Percentiles rank a stretch among this genome's conserved stretches.
Evolutionary conservation across 2,329 filamentous ascomycete genomes (phyloP).

Genomic region (Endoconidiophora polonica): DNA sequence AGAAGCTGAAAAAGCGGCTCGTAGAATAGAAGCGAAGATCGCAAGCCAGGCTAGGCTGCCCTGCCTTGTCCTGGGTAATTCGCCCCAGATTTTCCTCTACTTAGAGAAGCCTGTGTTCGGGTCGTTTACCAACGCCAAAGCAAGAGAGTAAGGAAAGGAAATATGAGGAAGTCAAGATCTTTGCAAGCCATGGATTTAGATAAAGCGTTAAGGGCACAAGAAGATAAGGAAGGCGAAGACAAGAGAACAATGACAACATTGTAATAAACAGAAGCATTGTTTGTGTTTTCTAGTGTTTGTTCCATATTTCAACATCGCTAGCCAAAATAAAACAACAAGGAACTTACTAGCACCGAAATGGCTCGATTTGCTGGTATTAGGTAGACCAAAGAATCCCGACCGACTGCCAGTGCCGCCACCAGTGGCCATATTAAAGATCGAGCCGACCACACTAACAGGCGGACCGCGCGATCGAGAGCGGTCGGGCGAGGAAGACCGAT

Average conservation of each 20-base stretch:
- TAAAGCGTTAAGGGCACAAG: too few species aligned
- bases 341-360: constrained; percentile 7
- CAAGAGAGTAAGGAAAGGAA: too few species aligned
- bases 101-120: too few species aligned
- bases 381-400: constrained; percentile 29
- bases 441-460: constrained; percentile 17
- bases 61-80: too few species aligned
- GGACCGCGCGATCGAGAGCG: constrained; percentile 7
- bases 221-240: too few species aligned
- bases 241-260: neutral
- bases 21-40: too few species aligned
- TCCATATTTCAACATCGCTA: neutral
- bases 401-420: constrained; percentile 26
- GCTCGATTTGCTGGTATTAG: constrained; percentile 18
- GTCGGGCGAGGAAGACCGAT: constrained; percentile 1
- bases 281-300: neutral
- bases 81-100: too few species aligned
- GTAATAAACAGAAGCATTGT: neutral
- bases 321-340: neutral
- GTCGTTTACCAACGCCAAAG: too few species aligned
- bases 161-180: too few species aligned
- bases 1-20: too few species aligned
- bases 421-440: constrained; percentile 26
- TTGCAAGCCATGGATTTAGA: neutral
- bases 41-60: too few species aligned